These are phyloP conservation scores for Ganoderma lingzhi DNA, from an alignment of 1,284 basidiomycete species.

Conservation along the genomic window DNA sequence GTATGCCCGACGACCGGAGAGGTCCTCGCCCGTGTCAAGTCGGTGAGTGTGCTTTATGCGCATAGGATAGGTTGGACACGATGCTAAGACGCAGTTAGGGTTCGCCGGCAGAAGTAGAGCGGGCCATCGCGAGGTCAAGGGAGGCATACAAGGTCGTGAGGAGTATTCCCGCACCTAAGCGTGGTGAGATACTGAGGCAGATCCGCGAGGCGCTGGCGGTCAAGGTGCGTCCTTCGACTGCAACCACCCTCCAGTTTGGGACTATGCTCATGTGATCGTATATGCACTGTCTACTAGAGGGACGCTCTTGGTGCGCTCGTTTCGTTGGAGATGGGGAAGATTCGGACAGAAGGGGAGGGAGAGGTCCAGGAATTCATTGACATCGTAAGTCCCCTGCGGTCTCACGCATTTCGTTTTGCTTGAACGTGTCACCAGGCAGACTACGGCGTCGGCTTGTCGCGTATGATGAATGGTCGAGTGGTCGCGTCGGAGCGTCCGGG, in stretches of 20 bases:
- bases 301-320: conserved; percentile 86
- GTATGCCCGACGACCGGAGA: conserved; percentile 83
- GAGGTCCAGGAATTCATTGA: conserved; percentile 97
- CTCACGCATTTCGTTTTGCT: conserved; percentile 20
- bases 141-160: conserved; percentile 80
- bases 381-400: conserved; percentile 62
- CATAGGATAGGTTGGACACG: neutral
- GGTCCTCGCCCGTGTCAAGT: conserved; percentile 70
- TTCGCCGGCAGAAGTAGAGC: conserved; percentile 71
- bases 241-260: neutral
- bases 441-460: conserved; percentile 84
- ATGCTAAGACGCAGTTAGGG: conserved; percentile 51
- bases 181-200: conserved; percentile 90
- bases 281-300: conserved; percentile 52
- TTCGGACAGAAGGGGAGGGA: conserved; percentile 89
- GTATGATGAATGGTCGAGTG: conserved; percentile 91
- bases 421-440: conserved; percentile 55
- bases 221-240: conserved; percentile 59
- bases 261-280: conserved; percentile 1
- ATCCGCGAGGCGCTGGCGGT: conserved; percentile 84
- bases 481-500: conserved; percentile 89
- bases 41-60: conserved; percentile 50
- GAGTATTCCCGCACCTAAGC: conserved; percentile 83
- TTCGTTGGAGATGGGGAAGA: conserved; percentile 96
- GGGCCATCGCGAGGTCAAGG: conserved; percentile 67